Base-by-base conservation (phyloP, 352 stramenopile species). In the Phytophthora syringae region DNA sequence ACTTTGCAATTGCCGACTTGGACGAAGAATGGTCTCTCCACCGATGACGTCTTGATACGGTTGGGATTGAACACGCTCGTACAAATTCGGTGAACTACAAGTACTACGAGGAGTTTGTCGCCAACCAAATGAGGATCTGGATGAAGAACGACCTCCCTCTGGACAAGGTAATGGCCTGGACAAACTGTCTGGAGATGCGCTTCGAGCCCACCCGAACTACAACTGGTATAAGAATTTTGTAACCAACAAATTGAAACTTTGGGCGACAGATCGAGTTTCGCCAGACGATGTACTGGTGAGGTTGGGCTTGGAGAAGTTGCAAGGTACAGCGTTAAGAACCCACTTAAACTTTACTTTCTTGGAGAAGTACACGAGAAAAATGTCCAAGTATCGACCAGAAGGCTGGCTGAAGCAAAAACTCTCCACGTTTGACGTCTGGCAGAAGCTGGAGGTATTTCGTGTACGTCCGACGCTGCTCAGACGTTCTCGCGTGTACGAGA, bases 1-100 rank as follows among this genome's bases (percentile, higher is more conserved):
- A 55, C 13, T 13, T 54, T 32, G 9, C 59, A 61, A 44, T 10
- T 67, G 18, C 50, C 59, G 7, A 32, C 61, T 67, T 67, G 59
- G 59, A 7, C 40, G 4, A 60, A 44, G 24, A 55, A 61, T 12
- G 22, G 51, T 11, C 24, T 67, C 5, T 51, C 59, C 1, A 40
- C 49, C 9, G 7, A 42, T 12, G 50, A 67, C 36, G 50, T 61
- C 5, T 27, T 51, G 12, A 20, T 12, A 7, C 0, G 28, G 11
- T n/a, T 67, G 50, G 34, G 25, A 21, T 16, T 67, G 9, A 61
- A 61, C 12, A 61, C 40, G 1, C 3, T 67, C 40, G 59, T 18
- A 27, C 22, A 36, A 0, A 61, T 2, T 22, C 39, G 21, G 59
- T 55, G 7, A 67, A 61, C 40, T 60, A 44, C 59, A 24, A 55